These are phyloP conservation scores for Vanderwaltozyma yarrowii DNA, from an alignment of 805 yeast species.

Conservation along the genomic window DNA sequence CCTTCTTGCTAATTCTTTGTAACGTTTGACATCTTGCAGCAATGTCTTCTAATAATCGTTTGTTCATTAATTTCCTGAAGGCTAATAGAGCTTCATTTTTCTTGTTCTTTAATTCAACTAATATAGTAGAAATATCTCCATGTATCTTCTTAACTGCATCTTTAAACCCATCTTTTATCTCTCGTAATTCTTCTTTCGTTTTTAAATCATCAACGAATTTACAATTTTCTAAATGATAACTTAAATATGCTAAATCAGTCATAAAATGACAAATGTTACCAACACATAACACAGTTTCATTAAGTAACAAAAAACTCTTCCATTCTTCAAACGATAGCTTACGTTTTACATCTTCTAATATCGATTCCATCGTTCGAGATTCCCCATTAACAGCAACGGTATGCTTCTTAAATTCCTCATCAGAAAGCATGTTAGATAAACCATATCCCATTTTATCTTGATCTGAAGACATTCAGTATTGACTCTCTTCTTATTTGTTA, in stretches of 20 bases:
- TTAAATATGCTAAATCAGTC: conserved; percentile 17
- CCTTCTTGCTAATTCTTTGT: background rate
- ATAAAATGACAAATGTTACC: conserved; percentile 16
- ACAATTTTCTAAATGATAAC: conserved; percentile 9
- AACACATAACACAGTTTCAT: conserved; percentile 12
- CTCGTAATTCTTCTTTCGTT: too few species aligned
- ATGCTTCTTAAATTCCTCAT: background rate
- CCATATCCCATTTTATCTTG: too few species aligned
- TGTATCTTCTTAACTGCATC: background rate
- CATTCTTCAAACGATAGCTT: conserved; percentile 1
- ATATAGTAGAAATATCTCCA: background rate
- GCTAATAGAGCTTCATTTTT: too few species aligned
- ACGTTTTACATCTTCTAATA: background rate
- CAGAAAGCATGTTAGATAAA: background rate
- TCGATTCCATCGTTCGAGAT: background rate
- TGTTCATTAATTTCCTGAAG: too few species aligned
- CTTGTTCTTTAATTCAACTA: too few species aligned
- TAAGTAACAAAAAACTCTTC: conserved; percentile 8
- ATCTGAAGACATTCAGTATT: too few species aligned
- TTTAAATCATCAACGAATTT: too few species aligned
- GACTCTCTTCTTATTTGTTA: too few species aligned
- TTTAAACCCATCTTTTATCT: background rate
- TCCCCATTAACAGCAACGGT: background rate
- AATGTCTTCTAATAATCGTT: too few species aligned
- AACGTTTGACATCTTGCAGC: background rate